Base-by-base conservation (phyloP, 2,329 filamentous ascomycete species). In the Colletotrichum spinosum region DNA sequence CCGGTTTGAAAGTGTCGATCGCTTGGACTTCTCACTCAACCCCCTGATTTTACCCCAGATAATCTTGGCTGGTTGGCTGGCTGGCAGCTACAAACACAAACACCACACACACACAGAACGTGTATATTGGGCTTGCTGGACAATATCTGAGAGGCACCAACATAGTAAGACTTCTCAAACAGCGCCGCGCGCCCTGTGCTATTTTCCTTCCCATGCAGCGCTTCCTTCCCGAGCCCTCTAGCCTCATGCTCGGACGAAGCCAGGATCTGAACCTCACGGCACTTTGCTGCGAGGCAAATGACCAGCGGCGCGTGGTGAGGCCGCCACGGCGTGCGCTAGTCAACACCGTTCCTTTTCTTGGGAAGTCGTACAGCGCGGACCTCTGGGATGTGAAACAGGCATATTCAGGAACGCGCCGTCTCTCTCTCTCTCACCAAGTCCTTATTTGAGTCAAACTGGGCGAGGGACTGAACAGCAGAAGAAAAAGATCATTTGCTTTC, bases 31-130 rank as follows among this genome's bases (percentile, higher is more conserved):
- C 44, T 46, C 13, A 17, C 46, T 51, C 39, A 10, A 37, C 44
- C 63, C 46, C 52, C 52, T 63, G 58, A 65, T 37, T 13, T 25
- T 63, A 65, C 63, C 63, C 63, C 63, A 34, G 63, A 65, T 63
- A 38, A 57, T 57, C 52, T 38, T 39, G 25, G 25, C 25, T 25
- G 4, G 25, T 25, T 25, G 25, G 25, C 25, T 25, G 45, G 25
- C 41, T 42, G 52, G 15, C 41, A 57, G 37, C 8, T 46, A 49
- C 11, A 34, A 13, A 8, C 25, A 12, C 46, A 42, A 34, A 13
- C 41, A 52, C 58, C 52, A 25, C 25, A 25, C 25, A 25, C 25
- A 25, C 25, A 25, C 25, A 25, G 4, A 25, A 25, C 4, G 25
- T 25, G 25, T 25, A 25, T 25, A 25, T 25, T 25, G 25, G 25